Conservation (phyloP, 495 filamentous ascomycete species). For the Sordaria brevicollis region DNA sequence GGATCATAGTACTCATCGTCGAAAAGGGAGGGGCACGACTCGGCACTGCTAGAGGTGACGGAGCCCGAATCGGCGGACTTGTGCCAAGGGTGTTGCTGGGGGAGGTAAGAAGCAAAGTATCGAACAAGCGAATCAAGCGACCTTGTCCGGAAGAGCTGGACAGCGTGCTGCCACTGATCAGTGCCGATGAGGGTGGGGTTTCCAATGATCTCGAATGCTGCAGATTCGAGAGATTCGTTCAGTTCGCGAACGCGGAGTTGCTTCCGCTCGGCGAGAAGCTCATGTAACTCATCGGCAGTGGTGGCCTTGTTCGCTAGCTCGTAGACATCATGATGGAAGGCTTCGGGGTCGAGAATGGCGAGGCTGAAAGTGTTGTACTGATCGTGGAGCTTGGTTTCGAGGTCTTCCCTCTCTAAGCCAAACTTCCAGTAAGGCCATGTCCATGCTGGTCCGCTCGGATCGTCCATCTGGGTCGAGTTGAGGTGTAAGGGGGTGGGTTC, state of each 20-base stretch:
- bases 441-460: constrained; percentile 22
- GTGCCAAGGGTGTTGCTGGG: constrained; percentile 31
- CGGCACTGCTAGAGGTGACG: constrained; percentile 15
- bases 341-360: constrained; percentile 28
- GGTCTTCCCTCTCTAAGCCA: constrained; percentile 28
- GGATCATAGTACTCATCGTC: constrained; percentile 24
- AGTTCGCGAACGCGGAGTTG: constrained; percentile 35
- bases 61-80: constrained; percentile 10
- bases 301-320: constrained; percentile 34
- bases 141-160: constrained; percentile 42
- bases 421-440: constrained; percentile 43
- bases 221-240: constrained; percentile 36
- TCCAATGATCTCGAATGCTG: constrained; percentile 40
- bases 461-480: constrained; percentile 27
- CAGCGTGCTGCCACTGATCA: constrained; percentile 38
- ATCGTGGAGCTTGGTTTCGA: constrained; percentile 29
- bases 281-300: constrained; percentile 34
- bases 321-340: constrained; percentile 33
- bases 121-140: constrained; percentile 42
- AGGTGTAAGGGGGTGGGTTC: constrained; percentile 1
- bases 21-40: constrained; percentile 22
- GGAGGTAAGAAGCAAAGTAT: constrained; percentile 40
- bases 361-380: constrained; percentile 31
- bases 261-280: constrained; percentile 34
- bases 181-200: constrained; percentile 40